Base-by-base conservation (phyloP, 2,329 filamentous ascomycete species). In the Alternaria sp. region DNA sequence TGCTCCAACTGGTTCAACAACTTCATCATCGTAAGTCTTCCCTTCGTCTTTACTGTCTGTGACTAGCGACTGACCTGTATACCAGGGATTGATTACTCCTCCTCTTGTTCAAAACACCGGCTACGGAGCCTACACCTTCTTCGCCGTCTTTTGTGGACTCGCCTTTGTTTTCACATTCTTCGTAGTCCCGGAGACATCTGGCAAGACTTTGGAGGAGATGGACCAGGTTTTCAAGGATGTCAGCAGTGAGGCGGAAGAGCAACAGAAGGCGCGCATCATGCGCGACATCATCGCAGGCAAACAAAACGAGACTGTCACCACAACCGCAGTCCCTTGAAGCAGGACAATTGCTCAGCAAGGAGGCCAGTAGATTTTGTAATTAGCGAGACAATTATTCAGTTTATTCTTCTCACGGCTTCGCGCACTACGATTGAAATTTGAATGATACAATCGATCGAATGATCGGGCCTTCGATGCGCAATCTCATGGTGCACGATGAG, bases 1-100 rank as follows among this genome's bases (percentile, higher is more conserved):
- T 87, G 85, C 62, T 85, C 85, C 6, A 90, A 89, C 77, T 92
- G 90, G 81, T 77, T 89, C 3, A 87, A 86, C 73, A 89, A 90
- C 74, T 90, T 90, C 66, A 85, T 88, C 54, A 87, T 89, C 25
- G 75, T 76, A 69, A 66, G 72, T 66, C 15, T 23, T 17, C 28
- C 28, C 13, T 44, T 15, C 30, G 40, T 28, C 19, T 56, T 12
- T 23, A 25, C n/a, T 26, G n/a, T 4, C 12, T 17, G 12, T n/a
- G 7, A 23, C 3, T 7, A 15, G 23, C 81, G 81, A 49, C 84
- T 86, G 70, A 81, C 81, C 25, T 77, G 82, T 56, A 36, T 12
- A 30, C 2, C 40, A 77, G 74, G 88, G 90, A 36, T 84, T 91
- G 70, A 85, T 91, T 26, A 90, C 88, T 0, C 90, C 89, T 0